These are phyloP conservation scores for Penicillium daleae DNA, from an alignment of 495 filamentous ascomycete genomes.

Conservation along the genomic window DNA sequence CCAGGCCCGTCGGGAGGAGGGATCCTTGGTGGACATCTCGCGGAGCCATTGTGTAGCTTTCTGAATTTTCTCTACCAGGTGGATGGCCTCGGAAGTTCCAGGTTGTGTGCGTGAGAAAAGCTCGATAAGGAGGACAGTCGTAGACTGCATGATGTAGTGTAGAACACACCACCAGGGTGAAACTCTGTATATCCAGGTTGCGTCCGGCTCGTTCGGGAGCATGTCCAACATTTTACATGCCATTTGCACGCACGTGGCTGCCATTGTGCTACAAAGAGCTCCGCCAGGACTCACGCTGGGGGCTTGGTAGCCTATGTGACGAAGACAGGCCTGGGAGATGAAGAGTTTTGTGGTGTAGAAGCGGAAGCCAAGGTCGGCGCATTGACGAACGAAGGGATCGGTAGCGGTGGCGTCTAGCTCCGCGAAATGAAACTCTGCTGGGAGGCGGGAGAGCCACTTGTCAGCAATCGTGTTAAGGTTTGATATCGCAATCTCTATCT, in stretches of 20 bases:
- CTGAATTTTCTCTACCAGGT: constrained; percentile 45
- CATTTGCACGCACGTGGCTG: constrained; percentile 52
- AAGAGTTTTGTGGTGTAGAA: constrained; percentile 60
- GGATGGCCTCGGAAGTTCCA: constrained; percentile 35
- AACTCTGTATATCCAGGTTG: constrained; percentile 45
- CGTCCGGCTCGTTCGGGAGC: constrained; percentile 43
- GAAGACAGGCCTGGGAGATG: constrained; percentile 62
- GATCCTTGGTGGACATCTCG: constrained; percentile 49
- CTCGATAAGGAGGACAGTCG: constrained; percentile 58
- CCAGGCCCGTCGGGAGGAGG: constrained; percentile 51
- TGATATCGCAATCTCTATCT: constrained; percentile 23
- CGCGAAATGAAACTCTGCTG: constrained; percentile 33
- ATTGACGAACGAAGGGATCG: constrained; percentile 37
- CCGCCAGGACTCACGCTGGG: not conserved
- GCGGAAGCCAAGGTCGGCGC: constrained; percentile 47
- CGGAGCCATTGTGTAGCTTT: constrained; percentile 54
- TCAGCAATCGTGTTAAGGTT: constrained; percentile 22
- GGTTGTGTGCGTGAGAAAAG: constrained; percentile 48
- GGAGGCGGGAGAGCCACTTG: constrained; percentile 28
- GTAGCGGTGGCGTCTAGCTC: constrained; percentile 3
- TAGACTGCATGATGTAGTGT: constrained; percentile 63
- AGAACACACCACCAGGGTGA: constrained; percentile 64
- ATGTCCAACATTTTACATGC: constrained; percentile 53
- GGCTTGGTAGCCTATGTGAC: constrained; percentile 39
- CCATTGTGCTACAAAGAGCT: constrained; percentile 51